These are phyloP conservation scores for Pyracantha coccinea DNA, from an alignment of 331 rosid species.

Conservation along the genomic window DNA sequence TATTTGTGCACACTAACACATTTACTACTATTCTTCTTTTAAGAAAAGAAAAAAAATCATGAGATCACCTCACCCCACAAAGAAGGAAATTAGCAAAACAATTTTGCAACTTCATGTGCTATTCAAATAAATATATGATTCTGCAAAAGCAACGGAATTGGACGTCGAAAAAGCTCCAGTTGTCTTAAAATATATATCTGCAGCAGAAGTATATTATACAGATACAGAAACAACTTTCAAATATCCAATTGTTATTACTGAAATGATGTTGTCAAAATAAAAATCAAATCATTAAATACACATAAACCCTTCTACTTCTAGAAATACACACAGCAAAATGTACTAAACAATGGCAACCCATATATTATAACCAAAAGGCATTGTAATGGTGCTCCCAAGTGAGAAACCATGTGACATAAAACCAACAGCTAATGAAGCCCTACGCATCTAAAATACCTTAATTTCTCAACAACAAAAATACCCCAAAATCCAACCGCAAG, in stretches of 20 bases:
- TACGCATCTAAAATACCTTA: not conserved
- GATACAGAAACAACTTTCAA: not conserved
- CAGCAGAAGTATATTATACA: not conserved
- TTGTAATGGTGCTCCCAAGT: not conserved
- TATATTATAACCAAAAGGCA: not conserved
- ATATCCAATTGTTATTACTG: not conserved
- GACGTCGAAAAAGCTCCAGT: not conserved
- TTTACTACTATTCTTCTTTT: not conserved
- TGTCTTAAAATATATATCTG: not conserved
- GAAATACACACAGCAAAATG: not conserved
- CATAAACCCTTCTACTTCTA: not conserved
- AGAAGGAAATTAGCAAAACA: not conserved
- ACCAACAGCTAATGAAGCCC: conserved; percentile 1
- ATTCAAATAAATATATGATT: not conserved
- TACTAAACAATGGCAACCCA: not conserved
- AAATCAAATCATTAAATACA: not conserved
- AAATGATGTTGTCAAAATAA: not conserved
- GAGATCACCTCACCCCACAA: not conserved
- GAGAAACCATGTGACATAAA: not conserved
- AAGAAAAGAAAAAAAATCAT: not conserved
- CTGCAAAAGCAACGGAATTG: not conserved
- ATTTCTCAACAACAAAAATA: not conserved
- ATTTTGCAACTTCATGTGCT: not conserved
- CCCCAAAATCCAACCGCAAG: not conserved
- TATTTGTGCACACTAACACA: not conserved